Base-by-base conservation (phyloP, 371 early-diverging fungal genomes). In the Mortierella sp. region DNA sequence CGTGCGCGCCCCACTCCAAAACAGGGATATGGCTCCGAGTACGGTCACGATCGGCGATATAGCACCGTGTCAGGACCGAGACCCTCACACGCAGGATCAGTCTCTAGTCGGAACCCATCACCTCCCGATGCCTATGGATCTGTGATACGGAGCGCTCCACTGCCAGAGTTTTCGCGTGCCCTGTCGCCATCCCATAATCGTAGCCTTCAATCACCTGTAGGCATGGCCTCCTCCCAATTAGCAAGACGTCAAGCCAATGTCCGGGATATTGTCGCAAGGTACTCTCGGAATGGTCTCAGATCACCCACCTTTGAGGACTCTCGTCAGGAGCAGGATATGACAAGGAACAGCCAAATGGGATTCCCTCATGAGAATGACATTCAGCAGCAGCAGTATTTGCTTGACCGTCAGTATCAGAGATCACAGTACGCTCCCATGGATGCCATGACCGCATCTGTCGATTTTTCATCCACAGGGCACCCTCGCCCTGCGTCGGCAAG, bases 181-280 rank as follows among this genome's bases (percentile, higher is more conserved):
- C 26, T 49, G 12, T 41, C 41, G 14, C 41, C 71, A 16, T 51
- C 38, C 16, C 46, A 51, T 41, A 38, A 38, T 21, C 71, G 24
- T 3, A 19, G 34, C 13, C 19, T 21, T 28, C 54, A 46, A 19
- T 46, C 58, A 24, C 51, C 66, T 7, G 38, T 19, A 16, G 34
- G 41, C 5, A 56, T 55, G 18, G 30, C 47, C 0, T 21, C 64
- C 2, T 31, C 46, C 8, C 51, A 54, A 10, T 12, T 68, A 7
- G 54, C 66, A 7, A 56, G 66, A 23, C 65, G 76, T 41, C 76
- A 69, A 30, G 62, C 62, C 3, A 69, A 54, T 30, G 70, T 69
- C 3, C 65, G 66, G 2, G 58, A 69, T 18, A 69, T 65, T 26
- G 53, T 64, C 62, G 61, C 69, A 21, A 38, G 66, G 43, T 69